Percentiles rank a stretch among this genome's conserved stretches.
phyloP scores from a whole-genome alignment of 1,139 yeast genomes.

The Kodamaea alishanica region DNA sequence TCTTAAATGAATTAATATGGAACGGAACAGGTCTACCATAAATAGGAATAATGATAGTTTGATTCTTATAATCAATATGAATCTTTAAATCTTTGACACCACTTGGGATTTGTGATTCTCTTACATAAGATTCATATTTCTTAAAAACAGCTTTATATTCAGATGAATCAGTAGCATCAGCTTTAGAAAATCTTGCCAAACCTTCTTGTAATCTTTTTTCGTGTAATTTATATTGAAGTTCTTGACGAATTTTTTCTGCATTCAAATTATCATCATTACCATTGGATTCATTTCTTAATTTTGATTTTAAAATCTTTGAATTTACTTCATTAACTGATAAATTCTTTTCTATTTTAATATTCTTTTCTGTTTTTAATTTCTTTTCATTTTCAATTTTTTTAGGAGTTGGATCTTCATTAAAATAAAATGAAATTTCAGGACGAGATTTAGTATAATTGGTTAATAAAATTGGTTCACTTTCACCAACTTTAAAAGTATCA shows the following conservation, averaged over 20 bases:
- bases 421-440: constrained; percentile 77
- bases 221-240: constrained; percentile 77
- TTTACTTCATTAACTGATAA: constrained; percentile 32
- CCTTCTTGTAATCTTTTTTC: constrained; percentile 87
- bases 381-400: constrained; percentile 19
- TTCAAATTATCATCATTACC: constrained; percentile 64
- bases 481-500: constrained; percentile 78
- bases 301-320: constrained; percentile 69
- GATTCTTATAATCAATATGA: constrained; percentile 83
- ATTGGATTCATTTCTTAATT: constrained; percentile 72
- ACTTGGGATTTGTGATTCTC: constrained; percentile 87
- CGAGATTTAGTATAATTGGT: constrained; percentile 73
- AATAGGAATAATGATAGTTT: constrained; percentile 86
- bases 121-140: constrained; percentile 87
- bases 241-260: constrained; percentile 78
- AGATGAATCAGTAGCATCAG: constrained; percentile 63
- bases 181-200: constrained; percentile 67
- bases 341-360: constrained; percentile 31
- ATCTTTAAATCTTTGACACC: constrained; percentile 80
- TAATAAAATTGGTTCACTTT: constrained; percentile 57
- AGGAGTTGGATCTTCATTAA: constrained; percentile 63
- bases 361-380: constrained; percentile 32
- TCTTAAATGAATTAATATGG: constrained; percentile 90
- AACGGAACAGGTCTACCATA: constrained; percentile 97
- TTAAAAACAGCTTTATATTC: constrained; percentile 77